Percentiles rank a stretch among this genome's conserved stretches.
These are phyloP conservation scores for Tinospora cordifolia DNA, from an alignment of 164 flowering plant genomes.

Conservation along the genomic window DNA sequence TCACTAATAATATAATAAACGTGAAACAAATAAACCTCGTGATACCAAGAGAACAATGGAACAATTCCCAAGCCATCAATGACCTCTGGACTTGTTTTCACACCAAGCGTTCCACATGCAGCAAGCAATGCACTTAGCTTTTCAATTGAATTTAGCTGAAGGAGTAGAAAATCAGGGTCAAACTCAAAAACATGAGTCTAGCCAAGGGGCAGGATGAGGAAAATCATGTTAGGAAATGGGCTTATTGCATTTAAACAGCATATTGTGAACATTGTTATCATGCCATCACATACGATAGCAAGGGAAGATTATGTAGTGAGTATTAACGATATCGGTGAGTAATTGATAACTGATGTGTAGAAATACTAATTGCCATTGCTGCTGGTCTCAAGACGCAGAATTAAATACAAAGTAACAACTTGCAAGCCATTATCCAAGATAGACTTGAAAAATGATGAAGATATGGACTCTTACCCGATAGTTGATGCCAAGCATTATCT, in stretches of 20 bases:
- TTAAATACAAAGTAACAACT: no score
- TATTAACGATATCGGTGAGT: not conserved
- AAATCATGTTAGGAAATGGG: no score
- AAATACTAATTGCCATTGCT: not conserved
- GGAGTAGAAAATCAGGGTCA: constrained; percentile 3
- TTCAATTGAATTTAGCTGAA: constrained; percentile 66
- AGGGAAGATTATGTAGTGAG: not conserved
- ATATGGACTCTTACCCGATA: no score
- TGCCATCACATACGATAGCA: not conserved
- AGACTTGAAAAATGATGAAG: no score
- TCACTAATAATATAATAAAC: not conserved
- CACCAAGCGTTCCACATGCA: constrained; percentile 55
- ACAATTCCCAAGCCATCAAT: constrained; percentile 57
- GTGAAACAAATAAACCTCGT: constrained; percentile 40
- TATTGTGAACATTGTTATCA: no score
- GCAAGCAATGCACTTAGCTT: constrained; percentile 58
- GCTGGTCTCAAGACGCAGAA: not conserved
- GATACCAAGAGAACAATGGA: constrained; percentile 85
- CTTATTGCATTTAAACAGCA: no score
- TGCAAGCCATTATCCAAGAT: no score
- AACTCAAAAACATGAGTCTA: not conserved
- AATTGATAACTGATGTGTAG: not conserved
- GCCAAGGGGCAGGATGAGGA: not conserved
- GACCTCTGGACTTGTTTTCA: constrained; percentile 46
- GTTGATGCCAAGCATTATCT: no score